These are phyloP conservation scores for Phytopythium ostracodes DNA, from an alignment of 352 stramenopile species.

Conservation along the genomic window DNA sequence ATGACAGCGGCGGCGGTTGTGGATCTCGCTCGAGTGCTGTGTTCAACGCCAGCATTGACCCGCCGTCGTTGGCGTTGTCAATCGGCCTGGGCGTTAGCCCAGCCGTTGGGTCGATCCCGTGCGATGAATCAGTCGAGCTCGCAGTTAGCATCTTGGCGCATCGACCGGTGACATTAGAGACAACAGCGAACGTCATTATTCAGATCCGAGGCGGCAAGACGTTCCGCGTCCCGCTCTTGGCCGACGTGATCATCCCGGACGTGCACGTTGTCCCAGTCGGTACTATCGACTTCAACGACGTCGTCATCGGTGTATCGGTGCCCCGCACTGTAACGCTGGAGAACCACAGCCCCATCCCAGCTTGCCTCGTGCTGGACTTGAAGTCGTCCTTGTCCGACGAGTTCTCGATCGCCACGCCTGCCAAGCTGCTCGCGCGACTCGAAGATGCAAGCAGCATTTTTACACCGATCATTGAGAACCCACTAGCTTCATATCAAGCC, in stretches of 20 bases:
- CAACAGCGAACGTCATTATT: constrained; percentile 33
- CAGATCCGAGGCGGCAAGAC: constrained; percentile 74
- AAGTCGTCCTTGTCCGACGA: constrained; percentile 36
- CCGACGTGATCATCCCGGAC: constrained; percentile 74
- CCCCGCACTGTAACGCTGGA: constrained; percentile 59
- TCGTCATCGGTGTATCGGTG: constrained; percentile 74
- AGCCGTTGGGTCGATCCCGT: constrained; percentile 31
- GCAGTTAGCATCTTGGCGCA: constrained; percentile 44
- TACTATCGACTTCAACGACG: constrained; percentile 69
- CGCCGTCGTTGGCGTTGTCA: constrained; percentile 19
- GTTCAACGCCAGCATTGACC: constrained; percentile 64
- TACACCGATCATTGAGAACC: constrained; percentile 35
- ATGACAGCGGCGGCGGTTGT: constrained; percentile 1
- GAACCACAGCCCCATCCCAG: constrained; percentile 80
- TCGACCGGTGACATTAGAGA: constrained; percentile 47
- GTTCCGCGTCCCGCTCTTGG: constrained; percentile 57
- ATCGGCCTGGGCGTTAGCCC: constrained; percentile 48
- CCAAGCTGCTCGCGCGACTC: constrained; percentile 40
- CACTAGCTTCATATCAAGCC: not conserved
- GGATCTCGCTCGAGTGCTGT: constrained; percentile 21
- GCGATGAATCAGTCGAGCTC: constrained; percentile 54
- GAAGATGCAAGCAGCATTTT: constrained; percentile 86
- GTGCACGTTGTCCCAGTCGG: constrained; percentile 47
- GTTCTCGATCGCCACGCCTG: constrained; percentile 58
- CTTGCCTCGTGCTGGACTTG: constrained; percentile 78